phyloP scores from a whole-genome alignment of 108 stramenopile genomes.

The Schizochytrium sp. region DNA sequence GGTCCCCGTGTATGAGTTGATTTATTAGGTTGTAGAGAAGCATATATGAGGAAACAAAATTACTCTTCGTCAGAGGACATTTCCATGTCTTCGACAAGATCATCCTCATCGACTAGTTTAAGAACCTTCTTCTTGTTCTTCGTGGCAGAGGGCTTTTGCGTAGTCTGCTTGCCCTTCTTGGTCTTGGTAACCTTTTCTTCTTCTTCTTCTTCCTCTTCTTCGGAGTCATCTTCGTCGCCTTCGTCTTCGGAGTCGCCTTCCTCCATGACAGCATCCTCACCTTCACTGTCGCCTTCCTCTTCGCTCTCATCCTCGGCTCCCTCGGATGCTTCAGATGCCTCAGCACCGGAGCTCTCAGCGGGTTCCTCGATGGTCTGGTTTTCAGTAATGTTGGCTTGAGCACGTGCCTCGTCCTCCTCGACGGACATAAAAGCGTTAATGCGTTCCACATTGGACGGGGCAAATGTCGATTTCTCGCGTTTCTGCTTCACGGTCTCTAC shows the following conservation, averaged over 20 bases:
- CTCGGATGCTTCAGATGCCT: not conserved
- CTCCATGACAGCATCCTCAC: not conserved
- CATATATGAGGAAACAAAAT: not conserved
- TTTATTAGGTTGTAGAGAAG: too few species aligned
- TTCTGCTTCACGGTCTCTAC: not conserved
- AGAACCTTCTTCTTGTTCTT: slow-evolving; percentile 31
- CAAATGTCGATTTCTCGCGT: not conserved
- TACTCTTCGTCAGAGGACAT: slow-evolving; percentile 60
- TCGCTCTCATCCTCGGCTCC: not conserved
- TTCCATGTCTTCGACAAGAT: slow-evolving; percentile 47
- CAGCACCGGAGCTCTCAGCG: not conserved
- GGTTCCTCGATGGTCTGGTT: not conserved
- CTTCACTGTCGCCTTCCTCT: slow-evolving; percentile 3
- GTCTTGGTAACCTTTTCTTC: not conserved
- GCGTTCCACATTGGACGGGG: slow-evolving; percentile 1
- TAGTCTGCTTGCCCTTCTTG: not conserved
- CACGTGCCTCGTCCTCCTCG: slow-evolving; percentile 28
- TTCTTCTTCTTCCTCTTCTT: not conserved
- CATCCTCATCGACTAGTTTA: not conserved
- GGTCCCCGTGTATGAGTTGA: too few species aligned
- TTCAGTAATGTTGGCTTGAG: not conserved
- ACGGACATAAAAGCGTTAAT: not conserved
- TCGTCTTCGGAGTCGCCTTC: slow-evolving; percentile 31
- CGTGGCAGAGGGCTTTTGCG: not conserved
- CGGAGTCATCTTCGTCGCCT: not conserved